Base-by-base conservation (phyloP, 2,329 filamentous ascomycete species). In the Pseudogymnoascus sp. region DNA sequence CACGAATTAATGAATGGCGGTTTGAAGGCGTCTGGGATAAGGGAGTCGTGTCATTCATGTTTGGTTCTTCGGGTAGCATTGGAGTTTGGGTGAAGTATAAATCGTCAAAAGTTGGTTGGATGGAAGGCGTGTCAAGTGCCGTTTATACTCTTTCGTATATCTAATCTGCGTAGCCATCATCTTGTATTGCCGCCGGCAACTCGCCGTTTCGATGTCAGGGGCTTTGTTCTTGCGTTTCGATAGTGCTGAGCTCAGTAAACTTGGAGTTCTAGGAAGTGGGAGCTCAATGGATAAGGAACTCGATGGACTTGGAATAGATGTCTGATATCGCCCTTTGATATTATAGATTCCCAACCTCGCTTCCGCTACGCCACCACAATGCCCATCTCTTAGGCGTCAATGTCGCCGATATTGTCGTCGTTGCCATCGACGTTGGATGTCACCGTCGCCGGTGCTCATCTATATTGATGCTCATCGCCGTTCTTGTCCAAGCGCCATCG, bases 1-100 rank as follows among this genome's bases (percentile, higher is more conserved):
- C 61, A 60, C 58, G 11, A 64, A 65, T 57, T 69, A 50, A 69
- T 59, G 53, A 25, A 61, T 57, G 36, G 36, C 6, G 35, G 22
- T 20, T 58, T 58, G 28, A 58, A 38, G 33, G 22, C 57, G 47
- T 53, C 47, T 12, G 12, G 25, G 28, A 12, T 33, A 30, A 12
- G 28, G 6, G 9, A n/a, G n/a, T 12, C 47, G 8, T 53, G 18
- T 30, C 14, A 14, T 28, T 15, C 22, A 50, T 30, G 14, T 9
- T 14, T 50, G 43, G 8, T 53, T 35, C 6, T 53, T 33, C 47
- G 1, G 47, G 9, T 53, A 20, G n/a, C 41, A 15, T 47, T 35
- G 11, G 15, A 8, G 9, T 20, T 53, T 33, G n/a, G 47, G n/a
- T 14, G 2, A 14, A 33, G 47, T 33, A 53, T 53, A 33, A 53